Evolutionary conservation across 2,329 filamentous ascomycete genomes (phyloP).

Genomic region (Huntiella abstrusa): DNA sequence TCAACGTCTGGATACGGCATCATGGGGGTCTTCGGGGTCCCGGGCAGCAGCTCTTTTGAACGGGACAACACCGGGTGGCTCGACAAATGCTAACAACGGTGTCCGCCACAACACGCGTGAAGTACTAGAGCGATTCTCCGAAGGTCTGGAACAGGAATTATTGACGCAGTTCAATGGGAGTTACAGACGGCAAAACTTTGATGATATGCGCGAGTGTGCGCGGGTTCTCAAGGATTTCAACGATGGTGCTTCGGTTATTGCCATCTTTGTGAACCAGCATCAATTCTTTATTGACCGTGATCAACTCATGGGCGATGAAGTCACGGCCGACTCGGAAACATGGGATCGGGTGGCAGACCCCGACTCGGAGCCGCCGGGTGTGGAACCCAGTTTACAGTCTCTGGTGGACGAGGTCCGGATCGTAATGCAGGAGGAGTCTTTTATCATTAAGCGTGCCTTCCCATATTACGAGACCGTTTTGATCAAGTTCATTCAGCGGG

Average conservation of each 20-base stretch:
- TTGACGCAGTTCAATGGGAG: constrained; percentile 95
- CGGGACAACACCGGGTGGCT: constrained; percentile 18
- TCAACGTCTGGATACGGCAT: constrained; percentile 64
- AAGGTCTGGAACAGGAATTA: constrained; percentile 86
- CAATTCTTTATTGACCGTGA: constrained; percentile 97
- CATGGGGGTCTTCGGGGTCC: constrained; percentile 51
- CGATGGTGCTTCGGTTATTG: constrained; percentile 85
- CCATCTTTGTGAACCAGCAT: constrained; percentile 93
- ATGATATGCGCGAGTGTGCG: constrained; percentile 95
- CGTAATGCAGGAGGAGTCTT: constrained; percentile 90
- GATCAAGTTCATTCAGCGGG: constrained; percentile 78
- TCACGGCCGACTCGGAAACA: constrained; percentile 52
- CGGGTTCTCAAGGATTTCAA: constrained; percentile 91
- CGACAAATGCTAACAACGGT: constrained; percentile 17
- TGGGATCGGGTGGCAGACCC: constrained; percentile 93
- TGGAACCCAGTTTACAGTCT: constrained; percentile 82
- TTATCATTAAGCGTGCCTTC: constrained; percentile 90
- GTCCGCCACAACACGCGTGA: constrained; percentile 55
- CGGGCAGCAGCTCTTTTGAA: constrained; percentile 30
- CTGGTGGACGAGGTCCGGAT: constrained; percentile 87
- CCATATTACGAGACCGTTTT: constrained; percentile 91
- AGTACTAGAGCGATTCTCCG: constrained; percentile 89
- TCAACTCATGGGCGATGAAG: constrained; percentile 75
- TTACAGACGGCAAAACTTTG: constrained; percentile 85
- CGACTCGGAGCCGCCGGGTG: constrained; percentile 73